phyloP scores from a whole-genome alignment of 768 basidiomycete species.

The Phaffia tasmanica region DNA sequence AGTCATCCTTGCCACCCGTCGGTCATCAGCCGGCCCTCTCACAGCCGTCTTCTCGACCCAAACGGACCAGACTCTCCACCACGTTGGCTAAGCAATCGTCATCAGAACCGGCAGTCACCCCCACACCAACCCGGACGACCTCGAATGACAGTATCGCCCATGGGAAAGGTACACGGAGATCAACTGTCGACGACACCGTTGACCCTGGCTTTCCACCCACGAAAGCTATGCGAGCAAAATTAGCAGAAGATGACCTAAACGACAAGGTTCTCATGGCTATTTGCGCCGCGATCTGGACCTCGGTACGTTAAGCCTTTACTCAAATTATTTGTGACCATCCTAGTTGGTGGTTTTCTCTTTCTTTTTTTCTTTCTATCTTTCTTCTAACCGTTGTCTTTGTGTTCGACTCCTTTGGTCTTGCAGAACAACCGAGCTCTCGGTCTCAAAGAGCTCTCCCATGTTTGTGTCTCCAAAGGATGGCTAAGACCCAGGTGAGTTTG shows the following conservation, averaged over 20 bases:
- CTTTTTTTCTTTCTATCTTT: too few relatives aligned
- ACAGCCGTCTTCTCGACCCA: too few relatives aligned
- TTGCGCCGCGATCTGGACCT: conserved; percentile 10
- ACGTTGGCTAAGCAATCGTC: not conserved
- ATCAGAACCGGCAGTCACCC: not conserved
- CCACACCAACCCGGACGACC: conserved; percentile 1
- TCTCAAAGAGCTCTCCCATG: conserved; percentile 6
- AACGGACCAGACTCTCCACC: not conserved
- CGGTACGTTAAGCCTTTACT: conserved; percentile 4
- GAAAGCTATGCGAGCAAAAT: not conserved
- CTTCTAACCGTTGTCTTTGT: not conserved
- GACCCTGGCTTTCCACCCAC: not conserved
- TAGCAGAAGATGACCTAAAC: conserved; percentile 10
- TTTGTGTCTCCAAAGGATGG: conserved; percentile 12
- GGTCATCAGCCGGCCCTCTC: not conserved
- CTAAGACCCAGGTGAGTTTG: conserved; percentile 11
- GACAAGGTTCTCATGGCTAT: conserved; percentile 22
- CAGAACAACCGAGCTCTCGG: conserved; percentile 22
- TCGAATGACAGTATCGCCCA: not conserved
- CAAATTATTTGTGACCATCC: not conserved
- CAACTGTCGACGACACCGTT: not conserved
- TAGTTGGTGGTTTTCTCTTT: too few relatives aligned
- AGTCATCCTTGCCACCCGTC: not conserved
- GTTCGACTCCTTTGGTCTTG: not conserved
- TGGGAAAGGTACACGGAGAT: not conserved